Evolutionary conservation across 2,329 filamentous ascomycete genomes (phyloP).

Genomic region (Triangularia verruculosa): DNA sequence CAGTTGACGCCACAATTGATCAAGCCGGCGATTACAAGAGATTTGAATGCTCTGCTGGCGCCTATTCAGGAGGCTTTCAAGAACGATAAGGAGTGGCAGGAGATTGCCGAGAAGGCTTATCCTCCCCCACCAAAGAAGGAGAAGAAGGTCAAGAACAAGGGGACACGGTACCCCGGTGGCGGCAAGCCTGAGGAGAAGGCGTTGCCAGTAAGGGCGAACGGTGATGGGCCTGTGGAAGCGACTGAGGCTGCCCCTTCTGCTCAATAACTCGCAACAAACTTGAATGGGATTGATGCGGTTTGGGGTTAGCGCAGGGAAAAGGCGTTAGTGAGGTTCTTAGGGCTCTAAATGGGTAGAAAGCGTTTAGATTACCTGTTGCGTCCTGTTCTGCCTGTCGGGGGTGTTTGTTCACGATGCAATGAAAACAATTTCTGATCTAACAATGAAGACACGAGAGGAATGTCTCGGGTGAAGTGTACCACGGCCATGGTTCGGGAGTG

Average conservation of each 20-base stretch:
- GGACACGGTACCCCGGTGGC: conserved; percentile 58
- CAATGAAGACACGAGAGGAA: not conserved
- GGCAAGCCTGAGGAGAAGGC: conserved; percentile 15
- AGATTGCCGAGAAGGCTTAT: conserved; percentile 74
- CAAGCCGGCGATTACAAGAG: conserved; percentile 77
- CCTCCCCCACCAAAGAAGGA: conserved; percentile 70
- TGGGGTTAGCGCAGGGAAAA: not conserved
- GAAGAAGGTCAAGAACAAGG: conserved; percentile 76
- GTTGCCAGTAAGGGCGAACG: conserved; percentile 16
- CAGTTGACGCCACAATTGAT: conserved; percentile 80
- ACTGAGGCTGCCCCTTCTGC: conserved; percentile 3
- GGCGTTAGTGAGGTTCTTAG: not conserved
- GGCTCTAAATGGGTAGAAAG: not conserved
- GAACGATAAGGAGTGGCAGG: conserved; percentile 74
- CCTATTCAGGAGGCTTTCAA: conserved; percentile 76
- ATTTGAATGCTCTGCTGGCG: conserved; percentile 68
- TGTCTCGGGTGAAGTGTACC: not conserved
- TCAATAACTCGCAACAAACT: not conserved
- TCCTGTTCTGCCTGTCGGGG: not conserved
- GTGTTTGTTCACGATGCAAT: not conserved
- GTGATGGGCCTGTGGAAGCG: conserved; percentile 8
- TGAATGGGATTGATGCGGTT: not conserved
- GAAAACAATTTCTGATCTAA: not conserved
- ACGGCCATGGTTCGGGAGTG: not conserved
- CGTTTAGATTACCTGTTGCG: not conserved